Evolutionary conservation across 116 monocot species (phyloP).

Genomic region (Iris pallida): DNA sequence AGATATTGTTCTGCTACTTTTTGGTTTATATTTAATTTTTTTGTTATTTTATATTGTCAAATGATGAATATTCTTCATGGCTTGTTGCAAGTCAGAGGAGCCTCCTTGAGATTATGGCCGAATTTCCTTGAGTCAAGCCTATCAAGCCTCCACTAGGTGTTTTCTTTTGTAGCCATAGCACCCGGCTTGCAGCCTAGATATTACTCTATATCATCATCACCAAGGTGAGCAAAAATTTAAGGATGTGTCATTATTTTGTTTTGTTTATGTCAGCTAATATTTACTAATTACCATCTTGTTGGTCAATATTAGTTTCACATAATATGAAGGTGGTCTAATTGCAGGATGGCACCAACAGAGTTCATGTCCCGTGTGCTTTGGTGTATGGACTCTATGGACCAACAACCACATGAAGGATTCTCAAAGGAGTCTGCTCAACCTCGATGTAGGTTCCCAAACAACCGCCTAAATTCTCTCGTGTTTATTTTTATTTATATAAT

Average conservation of each 20-base stretch:
- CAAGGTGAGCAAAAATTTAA: too few species aligned
- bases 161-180: constrained; percentile 70
- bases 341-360: constrained; percentile 53
- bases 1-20: too few species aligned
- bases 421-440: constrained; percentile 80
- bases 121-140: constrained; percentile 69
- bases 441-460: constrained; percentile 99
- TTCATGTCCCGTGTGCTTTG: constrained; percentile 77
- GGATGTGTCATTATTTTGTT: constrained; percentile 8
- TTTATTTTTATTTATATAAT: too few species aligned
- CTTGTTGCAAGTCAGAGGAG: constrained; percentile 68
- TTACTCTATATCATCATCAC: constrained; percentile 82
- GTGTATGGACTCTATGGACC: constrained; percentile 65
- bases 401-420: constrained; percentile 72
- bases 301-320: background rate
- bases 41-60: too few species aligned
- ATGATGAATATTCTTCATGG: constrained; percentile 85
- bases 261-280: too few species aligned
- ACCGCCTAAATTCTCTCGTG: too few species aligned
- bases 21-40: too few species aligned
- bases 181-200: constrained; percentile 75
- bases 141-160: constrained; percentile 71
- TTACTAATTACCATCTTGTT: too few species aligned
- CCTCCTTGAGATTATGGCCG: constrained; percentile 74
- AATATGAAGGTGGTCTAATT: background rate